phyloP scores from a whole-genome alignment of 2,329 filamentous ascomycete genomes.

The Neocatenulostroma microsporum region DNA sequence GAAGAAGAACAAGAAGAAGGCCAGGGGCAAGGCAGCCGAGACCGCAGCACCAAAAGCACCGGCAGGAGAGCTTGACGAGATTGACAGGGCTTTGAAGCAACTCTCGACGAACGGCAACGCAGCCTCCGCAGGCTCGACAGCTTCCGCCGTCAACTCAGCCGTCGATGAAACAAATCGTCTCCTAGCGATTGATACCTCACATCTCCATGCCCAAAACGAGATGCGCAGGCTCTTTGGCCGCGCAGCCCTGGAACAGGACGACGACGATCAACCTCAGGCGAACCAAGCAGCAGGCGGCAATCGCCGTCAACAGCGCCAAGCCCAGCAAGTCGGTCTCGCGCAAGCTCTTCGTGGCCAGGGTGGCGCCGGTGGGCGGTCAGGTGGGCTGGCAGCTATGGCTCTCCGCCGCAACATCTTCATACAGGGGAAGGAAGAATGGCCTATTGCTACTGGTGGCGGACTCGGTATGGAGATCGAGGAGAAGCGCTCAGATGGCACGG shows the following conservation, averaged over 20 bases:
- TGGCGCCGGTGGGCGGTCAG: conserved; percentile 49
- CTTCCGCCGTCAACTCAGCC: conserved; percentile 29
- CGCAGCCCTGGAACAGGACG: conserved; percentile 53
- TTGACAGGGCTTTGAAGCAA: conserved; percentile 56
- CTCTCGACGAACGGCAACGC: conserved; percentile 38
- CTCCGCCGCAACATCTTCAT: conserved; percentile 75
- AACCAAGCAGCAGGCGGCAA: conserved; percentile 21
- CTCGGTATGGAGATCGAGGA: conserved; percentile 69
- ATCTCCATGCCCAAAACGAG: conserved; percentile 81
- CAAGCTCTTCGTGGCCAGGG: conserved; percentile 47
- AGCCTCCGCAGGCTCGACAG: conserved; percentile 13
- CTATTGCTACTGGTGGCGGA: conserved; percentile 67
- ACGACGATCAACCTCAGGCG: conserved; percentile 41
- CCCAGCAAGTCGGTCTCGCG: conserved; percentile 50
- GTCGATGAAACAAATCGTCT: conserved; percentile 46
- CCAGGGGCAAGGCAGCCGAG: too few relatives aligned
- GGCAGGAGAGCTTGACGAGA: conserved; percentile 50
- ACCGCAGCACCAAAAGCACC: conserved; percentile 13
- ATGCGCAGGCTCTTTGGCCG: conserved; percentile 71
- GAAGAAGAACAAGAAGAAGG: conserved; percentile 55
- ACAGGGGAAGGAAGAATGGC: conserved; percentile 83
- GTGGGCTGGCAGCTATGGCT: conserved; percentile 62
- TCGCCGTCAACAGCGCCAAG: conserved; percentile 27
- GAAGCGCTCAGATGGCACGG: conserved; percentile 49
- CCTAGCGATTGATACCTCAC: conserved; percentile 57